Evolutionary conservation across 2,329 filamentous ascomycete genomes (phyloP), one percentile per base, ranked within the genome.

Genomic region (Calonectria pseudoturangicola): DNA sequence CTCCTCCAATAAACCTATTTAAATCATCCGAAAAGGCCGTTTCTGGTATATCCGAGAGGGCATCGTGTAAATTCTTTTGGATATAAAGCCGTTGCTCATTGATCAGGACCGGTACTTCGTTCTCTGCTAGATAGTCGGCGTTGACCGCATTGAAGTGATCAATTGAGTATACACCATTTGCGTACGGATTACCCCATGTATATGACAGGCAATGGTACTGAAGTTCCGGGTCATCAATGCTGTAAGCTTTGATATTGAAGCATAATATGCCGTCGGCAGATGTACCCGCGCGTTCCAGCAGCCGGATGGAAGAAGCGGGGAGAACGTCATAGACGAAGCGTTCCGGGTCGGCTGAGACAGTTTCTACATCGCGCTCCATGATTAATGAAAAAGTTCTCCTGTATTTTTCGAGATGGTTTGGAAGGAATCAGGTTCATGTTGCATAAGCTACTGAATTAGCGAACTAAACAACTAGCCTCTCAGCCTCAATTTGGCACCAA

Each of bases 111-210:
- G 70, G 68, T 12, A 76, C 56, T 16, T 64, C 65, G 36, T 76
- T 73, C 10, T 64, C 56, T 13, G 71, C 41, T 3, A 63, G 41
- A 56, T 79, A 80, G 16, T 75, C 25, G 0, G 51, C 18, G 10
- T 58, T 58, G 2, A 72, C 75, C 0, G 71, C 58, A 15, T 75
- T 63, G 63, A 76, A 80, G 16, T 75, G 68, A 3, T 66, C 68
- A 27, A 64, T 18, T 2, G 77, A 77, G 10, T 67, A 72, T 30
- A 68, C 72, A 2, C 78, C 77, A 50, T 79, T 74, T 12, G 77
- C 75, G 60, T 75, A 74, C 10, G 77, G 79, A 50, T 78, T 79
- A 12, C 79, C 77, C 79, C 79, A 80, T 2, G 77, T 80, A 48
- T 79, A 80, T 28, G 79, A 80, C 7, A 80, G 65, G 54, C 79